These are phyloP conservation scores for Kuraishia molischiana DNA, from an alignment of 805 yeast species.

Conservation along the genomic window DNA sequence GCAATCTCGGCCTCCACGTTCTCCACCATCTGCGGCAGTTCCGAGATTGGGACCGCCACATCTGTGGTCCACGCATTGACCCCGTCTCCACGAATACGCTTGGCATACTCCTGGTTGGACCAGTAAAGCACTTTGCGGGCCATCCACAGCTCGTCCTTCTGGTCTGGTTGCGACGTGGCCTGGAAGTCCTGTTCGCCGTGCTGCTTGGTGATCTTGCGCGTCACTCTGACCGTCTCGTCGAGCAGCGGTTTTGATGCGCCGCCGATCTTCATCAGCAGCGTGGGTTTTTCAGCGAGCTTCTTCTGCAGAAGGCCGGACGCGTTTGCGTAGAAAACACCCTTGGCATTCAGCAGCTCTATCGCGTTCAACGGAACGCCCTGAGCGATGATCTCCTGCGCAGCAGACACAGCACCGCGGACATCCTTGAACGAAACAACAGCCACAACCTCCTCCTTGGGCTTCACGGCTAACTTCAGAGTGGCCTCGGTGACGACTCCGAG, in stretches of 20 bases:
- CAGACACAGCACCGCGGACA: slow-evolving; percentile 59
- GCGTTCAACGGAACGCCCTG: slow-evolving; percentile 64
- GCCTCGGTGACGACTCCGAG: slow-evolving; percentile 76
- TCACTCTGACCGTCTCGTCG: slow-evolving; percentile 34
- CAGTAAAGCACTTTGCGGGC: slow-evolving; percentile 66
- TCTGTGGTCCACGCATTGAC: slow-evolving; percentile 62
- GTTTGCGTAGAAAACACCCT: slow-evolving; percentile 53
- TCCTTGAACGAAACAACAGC: slow-evolving; percentile 60
- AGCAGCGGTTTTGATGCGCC: slow-evolving; percentile 29
- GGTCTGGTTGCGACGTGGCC: slow-evolving; percentile 52
- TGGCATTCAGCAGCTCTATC: slow-evolving; percentile 63
- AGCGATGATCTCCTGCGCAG: slow-evolving; percentile 53
- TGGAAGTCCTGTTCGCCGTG: slow-evolving; percentile 49
- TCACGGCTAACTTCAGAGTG: slow-evolving; percentile 56
- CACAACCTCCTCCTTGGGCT: slow-evolving; percentile 56
- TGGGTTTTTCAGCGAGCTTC: slow-evolving; percentile 46
- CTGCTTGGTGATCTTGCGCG: slow-evolving; percentile 36
- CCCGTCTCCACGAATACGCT: slow-evolving; percentile 21
- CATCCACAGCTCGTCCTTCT: slow-evolving; percentile 60
- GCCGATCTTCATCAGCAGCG: slow-evolving; percentile 56
- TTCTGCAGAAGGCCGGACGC: background rate
- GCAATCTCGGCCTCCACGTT: slow-evolving; percentile 52
- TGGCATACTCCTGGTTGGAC: slow-evolving; percentile 62
- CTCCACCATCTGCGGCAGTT: slow-evolving; percentile 48
- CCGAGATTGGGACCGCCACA: slow-evolving; percentile 77